phyloP scores from a whole-genome alignment of 345 rosid species.

The Gossypium ekmanianum region DNA sequence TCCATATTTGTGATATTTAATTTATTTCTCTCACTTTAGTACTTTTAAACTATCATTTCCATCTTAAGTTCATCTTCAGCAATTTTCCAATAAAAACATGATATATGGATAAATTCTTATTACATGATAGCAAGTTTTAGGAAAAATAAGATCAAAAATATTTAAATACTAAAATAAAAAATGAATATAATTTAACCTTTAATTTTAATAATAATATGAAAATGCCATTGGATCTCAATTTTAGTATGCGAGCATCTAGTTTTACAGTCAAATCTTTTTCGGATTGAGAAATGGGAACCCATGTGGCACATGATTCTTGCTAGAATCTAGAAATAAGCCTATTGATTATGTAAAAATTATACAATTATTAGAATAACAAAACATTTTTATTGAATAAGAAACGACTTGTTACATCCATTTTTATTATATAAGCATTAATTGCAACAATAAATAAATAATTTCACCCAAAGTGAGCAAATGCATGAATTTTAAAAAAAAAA shows the following conservation, averaged over 20 bases:
- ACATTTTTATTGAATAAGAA: background rate
- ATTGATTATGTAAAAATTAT: background rate
- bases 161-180: no score
- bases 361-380: background rate
- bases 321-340: background rate
- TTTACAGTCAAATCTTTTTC: background rate
- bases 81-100: no score
- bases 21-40: no score
- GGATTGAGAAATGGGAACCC: constrained; percentile 2
- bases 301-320: constrained; percentile 14
- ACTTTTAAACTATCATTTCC: no score
- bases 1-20: no score
- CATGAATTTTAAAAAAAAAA: background rate
- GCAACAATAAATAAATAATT: background rate
- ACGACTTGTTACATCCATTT: background rate
- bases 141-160: no score
- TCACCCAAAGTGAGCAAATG: background rate
- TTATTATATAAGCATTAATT: background rate
- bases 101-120: no score
- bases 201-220: no score
- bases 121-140: no score
- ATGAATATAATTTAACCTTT: no score
- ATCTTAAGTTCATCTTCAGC: no score
- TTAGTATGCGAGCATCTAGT: background rate
- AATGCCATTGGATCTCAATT: background rate